Evolutionary conservation across 1,284 basidiomycete genomes (phyloP), one percentile per base, ranked within the genome.

Genomic region (Leccinum ponderosum): DNA sequence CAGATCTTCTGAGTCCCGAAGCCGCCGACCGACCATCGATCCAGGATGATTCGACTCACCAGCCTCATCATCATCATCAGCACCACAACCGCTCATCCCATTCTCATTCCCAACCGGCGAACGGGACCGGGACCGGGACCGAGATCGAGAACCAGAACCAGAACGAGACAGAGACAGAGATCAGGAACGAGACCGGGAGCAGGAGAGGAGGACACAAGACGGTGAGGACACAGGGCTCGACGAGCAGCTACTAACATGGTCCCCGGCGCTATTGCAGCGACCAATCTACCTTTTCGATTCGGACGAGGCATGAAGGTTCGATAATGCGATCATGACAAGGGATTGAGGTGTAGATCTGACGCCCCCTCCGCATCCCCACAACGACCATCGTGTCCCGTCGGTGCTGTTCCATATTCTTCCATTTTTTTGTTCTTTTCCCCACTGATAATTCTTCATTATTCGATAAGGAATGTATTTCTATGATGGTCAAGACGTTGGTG

Each of bases 271-370:
- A 14, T 64, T 74, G 0, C 59, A 61, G 39, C 67, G 72, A 11
- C 72, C 73, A 5, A 75, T 73, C 11, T 73, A 74, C n/a, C 65
- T 75, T 2, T 75, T 73, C 3, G 70, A 73, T 59, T 69, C 70
- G 9, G 68, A 70, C 31, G 68, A 70, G 31, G 59, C 47, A 27
- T 66, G 55, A 53, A 14, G 8, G 3, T 22, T 2, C 3, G 11
- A 5, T 44, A 3, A 11, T 17, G n/a, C 42, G n/a, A 44, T 11
- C 15, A n/a, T 8, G 37, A n/a, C 5, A 7, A 17, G 9, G n/a
- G 42, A 17, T 44, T 17, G 42, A 17, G 42, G n/a, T 11, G 9
- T 17, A 11, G 9, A 44, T 44, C n/a, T 17, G 4, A 17, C 42
- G n/a, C n/a, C 42, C 3, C 17, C 17, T 11, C 42, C 9, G n/a